Evolutionary conservation across 2,329 filamentous ascomycete species (phyloP), one percentile per base, ranked within the genome.

Genomic region (Beauveria sp.): DNA sequence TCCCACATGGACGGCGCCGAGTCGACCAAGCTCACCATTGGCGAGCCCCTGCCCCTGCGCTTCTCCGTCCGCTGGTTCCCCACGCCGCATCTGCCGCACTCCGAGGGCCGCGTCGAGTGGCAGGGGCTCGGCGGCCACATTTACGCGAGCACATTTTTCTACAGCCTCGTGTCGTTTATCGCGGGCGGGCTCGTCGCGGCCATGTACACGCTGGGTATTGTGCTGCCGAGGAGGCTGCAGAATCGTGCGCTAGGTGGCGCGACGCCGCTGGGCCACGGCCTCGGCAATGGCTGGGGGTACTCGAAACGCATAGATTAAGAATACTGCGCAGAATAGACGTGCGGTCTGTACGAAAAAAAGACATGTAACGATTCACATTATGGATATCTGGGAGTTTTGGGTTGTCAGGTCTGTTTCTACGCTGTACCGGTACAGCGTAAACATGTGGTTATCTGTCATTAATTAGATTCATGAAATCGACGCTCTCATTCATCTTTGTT

Each of bases 51-150:
- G 62, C 88, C 90, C 0, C 79, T 98, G 67, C 82, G 80, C 50
- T 90, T 98, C 69, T 89, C 86, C 46, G 88, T 98, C 16, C 80
- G 91, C 50, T 98, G 95, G 95, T 95, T 93, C 73, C 88, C 89
- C 1, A 89, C 84, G 26, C 88, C 89, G 0, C 79, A 81, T 43
- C 77, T 93, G 65, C 90, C 89, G 65, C 83, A 82, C 72, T 84
- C 80, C n/a, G 85, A 86, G 72, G 85, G 85, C 12, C 79, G 77
- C 64, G 83, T 88, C 6, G 83, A 86, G 73, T 88, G 85, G 85
- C 79, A 82, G 63, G 85, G 85, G 3, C 80, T 88, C 74, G 84
- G 85, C 18, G 83, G 84, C 0, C 84, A 87, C 66, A 79, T 87
- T 38, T 86, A 84, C 69, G 82, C 83, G 8, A 85, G 83, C 71